phyloP scores from a whole-genome alignment of 306 rosid genomes.

The Begonia loranthoides region DNA sequence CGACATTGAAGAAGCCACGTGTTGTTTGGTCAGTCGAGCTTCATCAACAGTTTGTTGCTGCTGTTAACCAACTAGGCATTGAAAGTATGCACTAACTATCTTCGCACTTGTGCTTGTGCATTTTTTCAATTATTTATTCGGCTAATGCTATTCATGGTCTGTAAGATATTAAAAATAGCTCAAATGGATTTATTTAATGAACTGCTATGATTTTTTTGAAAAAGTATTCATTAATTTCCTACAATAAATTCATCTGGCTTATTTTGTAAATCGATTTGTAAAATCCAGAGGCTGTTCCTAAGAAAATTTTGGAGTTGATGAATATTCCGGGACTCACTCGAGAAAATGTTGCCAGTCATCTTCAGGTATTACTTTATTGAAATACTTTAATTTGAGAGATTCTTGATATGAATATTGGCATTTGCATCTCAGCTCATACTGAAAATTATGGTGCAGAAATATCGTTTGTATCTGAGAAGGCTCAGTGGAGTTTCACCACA shows the following conservation, averaged over 20 bases:
- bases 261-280: neutral
- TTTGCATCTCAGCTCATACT: too few species aligned
- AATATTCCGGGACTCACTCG: constrained; percentile 88
- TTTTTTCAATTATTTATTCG: neutral
- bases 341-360: constrained; percentile 95
- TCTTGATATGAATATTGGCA: too few species aligned
- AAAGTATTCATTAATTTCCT: too few species aligned
- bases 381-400: too few species aligned
- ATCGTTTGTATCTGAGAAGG: constrained; percentile 87
- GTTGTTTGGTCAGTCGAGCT: constrained; percentile 96
- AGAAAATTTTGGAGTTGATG: constrained; percentile 87
- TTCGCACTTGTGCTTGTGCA: neutral
- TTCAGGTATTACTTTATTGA: constrained; percentile 43
- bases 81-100: constrained; percentile 39
- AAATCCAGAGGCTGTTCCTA: constrained; percentile 80
- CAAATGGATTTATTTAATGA: too few species aligned
- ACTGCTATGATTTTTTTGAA: too few species aligned
- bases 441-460: constrained; percentile 44
- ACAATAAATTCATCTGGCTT: too few species aligned
- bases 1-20: constrained; percentile 69
- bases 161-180: neutral
- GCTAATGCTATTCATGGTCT: neutral
- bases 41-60: constrained; percentile 87
- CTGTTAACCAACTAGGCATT: constrained; percentile 81
- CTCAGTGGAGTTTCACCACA: constrained; percentile 80